Base-by-base conservation (phyloP, 2,329 filamentous ascomycete genomes). In the Ophiobolus disseminans region DNA sequence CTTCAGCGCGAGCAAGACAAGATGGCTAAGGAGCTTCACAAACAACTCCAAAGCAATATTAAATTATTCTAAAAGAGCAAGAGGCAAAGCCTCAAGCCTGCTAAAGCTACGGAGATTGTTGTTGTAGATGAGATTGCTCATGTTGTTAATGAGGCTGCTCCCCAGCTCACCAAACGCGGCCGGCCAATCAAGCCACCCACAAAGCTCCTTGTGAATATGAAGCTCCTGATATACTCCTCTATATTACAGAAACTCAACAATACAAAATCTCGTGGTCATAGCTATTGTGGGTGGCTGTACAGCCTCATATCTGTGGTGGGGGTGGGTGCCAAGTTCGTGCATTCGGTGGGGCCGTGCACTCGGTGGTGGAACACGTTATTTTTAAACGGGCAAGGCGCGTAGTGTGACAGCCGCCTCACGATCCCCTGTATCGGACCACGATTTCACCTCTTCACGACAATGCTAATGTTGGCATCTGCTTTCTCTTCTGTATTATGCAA, bases 101-200 rank as follows among this genome's bases (percentile, higher is more conserved):
- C 17, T 13, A 17, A 23, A 26, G 39, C 25, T 26, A 25, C 21
- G 14, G 20, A 41, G 23, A 32, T 23, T 22, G 25, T 41, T 31
- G 17, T 23, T 30, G 25, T 31, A 21, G 39, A 41, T 17, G 23
- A 40, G 21, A n/a, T n/a, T n/a, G n/a, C n/a, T n/a, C n/a, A n/a
- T n/a, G n/a, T n/a, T n/a, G n/a, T n/a, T n/a, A n/a, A 11, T 19
- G 25, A 23, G 6, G 25, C 16, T 28, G 14, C 17, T 40, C 13
- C 7, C 9, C 20, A 31, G 16, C 20, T 28, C 16, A 31, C 38
- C 34, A 13, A 23, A 9, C 19, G 11, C 19, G 25, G 38, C 38
- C 25, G 38, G 25, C 5, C 6, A 40, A 40, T 40, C 19, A 40
- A 30, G 38, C 38, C 38, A 40, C 38, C 38, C 19, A 40, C n/a